phyloP scores from a whole-genome alignment of 2,329 filamentous ascomycete genomes.

The Sporothrix pseudoabietina region DNA sequence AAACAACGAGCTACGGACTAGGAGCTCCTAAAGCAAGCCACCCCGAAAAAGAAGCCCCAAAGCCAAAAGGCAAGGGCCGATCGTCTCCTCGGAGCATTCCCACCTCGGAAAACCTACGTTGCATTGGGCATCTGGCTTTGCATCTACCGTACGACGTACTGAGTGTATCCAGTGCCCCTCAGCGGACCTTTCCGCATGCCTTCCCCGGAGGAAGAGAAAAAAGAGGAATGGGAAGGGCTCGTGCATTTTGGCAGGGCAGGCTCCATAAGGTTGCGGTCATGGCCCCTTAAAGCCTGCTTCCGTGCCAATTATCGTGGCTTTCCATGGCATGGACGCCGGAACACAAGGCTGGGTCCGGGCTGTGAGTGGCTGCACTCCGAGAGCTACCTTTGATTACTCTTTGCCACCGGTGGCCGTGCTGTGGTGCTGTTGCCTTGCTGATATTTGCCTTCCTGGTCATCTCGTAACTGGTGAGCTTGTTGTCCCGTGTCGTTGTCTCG shows the following conservation, averaged over 20 bases:
- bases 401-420: background rate
- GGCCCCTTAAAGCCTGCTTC: background rate
- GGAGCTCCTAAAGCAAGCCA: no score
- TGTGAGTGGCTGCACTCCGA: background rate
- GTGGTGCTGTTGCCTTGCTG: no score
- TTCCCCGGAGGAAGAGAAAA: background rate
- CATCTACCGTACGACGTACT: no score
- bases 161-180: background rate
- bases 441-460: no score
- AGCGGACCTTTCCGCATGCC: background rate
- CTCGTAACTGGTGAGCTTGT: no score
- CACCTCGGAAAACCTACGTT: background rate
- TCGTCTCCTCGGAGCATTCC: background rate
- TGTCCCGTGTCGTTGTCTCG: background rate
- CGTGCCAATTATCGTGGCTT: background rate
- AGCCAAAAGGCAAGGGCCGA: background rate
- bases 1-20: background rate
- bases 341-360: background rate
- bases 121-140: no score
- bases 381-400: background rate
- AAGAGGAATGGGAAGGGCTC: background rate
- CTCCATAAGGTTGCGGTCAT: conserved; percentile 23
- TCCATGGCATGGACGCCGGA: background rate
- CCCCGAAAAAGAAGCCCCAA: background rate
- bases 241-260: background rate